phyloP scores from a whole-genome alignment of 1,284 basidiomycete species.

The Sphaerobolus stellatus region DNA sequence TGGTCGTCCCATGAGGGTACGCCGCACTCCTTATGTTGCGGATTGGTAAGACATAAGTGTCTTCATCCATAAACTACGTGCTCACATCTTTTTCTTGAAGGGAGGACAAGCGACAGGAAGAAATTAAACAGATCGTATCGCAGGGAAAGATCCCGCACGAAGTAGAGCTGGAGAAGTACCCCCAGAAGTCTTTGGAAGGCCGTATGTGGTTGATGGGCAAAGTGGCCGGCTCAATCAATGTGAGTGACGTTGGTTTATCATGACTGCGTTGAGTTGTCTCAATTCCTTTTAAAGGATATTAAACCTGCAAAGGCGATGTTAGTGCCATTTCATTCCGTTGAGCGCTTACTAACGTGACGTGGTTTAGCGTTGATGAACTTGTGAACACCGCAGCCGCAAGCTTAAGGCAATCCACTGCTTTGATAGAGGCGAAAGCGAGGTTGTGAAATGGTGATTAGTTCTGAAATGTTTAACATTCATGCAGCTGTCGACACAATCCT shows the following conservation, averaged over 20 bases:
- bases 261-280: too few species aligned
- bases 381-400: constrained; percentile 54
- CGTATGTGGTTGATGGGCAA: constrained; percentile 81
- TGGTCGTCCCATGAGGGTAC: constrained; percentile 81
- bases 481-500: background rate
- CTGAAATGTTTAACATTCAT: background rate
- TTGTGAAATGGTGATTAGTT: too few species aligned
- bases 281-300: too few species aligned
- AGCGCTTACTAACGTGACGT: too few species aligned
- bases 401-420: constrained; percentile 38
- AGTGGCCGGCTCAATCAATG: constrained; percentile 74
- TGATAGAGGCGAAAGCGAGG: constrained; percentile 41
- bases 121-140: constrained; percentile 60
- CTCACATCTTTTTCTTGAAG: constrained; percentile 32
- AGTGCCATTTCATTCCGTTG: too few species aligned
- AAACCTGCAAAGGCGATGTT: too few species aligned
- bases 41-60: too few species aligned
- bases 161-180: constrained; percentile 65
- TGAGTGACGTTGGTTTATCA: too few species aligned
- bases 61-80: too few species aligned
- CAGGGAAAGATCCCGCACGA: constrained; percentile 77
- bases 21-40: constrained; percentile 72
- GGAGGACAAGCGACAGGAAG: constrained; percentile 58
- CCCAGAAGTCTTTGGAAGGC: constrained; percentile 64
- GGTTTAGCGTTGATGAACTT: constrained; percentile 76